Evolutionary conservation across 441 rosid species (phyloP).

Genomic region (Bocquillonia castaneifolia): DNA sequence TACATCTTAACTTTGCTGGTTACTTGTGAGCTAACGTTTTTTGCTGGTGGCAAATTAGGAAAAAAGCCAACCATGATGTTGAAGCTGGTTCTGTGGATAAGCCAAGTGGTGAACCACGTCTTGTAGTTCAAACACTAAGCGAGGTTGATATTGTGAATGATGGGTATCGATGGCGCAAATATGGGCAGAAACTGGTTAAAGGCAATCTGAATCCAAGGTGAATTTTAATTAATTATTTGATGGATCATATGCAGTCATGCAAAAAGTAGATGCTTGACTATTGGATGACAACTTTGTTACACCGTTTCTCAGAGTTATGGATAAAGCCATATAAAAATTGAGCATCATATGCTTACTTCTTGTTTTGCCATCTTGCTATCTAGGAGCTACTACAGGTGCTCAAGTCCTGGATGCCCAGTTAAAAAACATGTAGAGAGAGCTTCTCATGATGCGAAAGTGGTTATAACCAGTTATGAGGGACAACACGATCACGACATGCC

Average conservation of each 20-base stretch:
- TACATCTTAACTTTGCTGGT: neutral
- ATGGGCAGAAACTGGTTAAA: slow-evolving; percentile 93
- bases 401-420: slow-evolving; percentile 78
- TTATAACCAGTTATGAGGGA: slow-evolving; percentile 87
- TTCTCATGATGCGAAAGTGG: slow-evolving; percentile 67
- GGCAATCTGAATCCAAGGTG: slow-evolving; percentile 96
- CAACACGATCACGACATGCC: slow-evolving; percentile 72
- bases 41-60: slow-evolving; percentile 36
- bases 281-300: neutral
- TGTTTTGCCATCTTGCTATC: slow-evolving; percentile 16
- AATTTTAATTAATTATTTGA: neutral
- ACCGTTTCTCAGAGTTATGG: no score
- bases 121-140: slow-evolving; percentile 60
- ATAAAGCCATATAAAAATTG: neutral
- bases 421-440: slow-evolving; percentile 95
- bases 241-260: neutral
- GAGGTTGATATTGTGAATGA: slow-evolving; percentile 81
- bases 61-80: slow-evolving; percentile 40
- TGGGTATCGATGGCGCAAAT: slow-evolving; percentile 98
- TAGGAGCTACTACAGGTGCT: slow-evolving; percentile 96
- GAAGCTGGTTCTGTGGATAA: slow-evolving; percentile 44
- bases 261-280: neutral
- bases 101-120: slow-evolving; percentile 48
- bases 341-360: slow-evolving; percentile 13
- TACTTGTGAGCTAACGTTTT: slow-evolving; percentile 18